phyloP scores from a whole-genome alignment of 2,329 filamentous ascomycete genomes.

The Epichloe scottii region DNA sequence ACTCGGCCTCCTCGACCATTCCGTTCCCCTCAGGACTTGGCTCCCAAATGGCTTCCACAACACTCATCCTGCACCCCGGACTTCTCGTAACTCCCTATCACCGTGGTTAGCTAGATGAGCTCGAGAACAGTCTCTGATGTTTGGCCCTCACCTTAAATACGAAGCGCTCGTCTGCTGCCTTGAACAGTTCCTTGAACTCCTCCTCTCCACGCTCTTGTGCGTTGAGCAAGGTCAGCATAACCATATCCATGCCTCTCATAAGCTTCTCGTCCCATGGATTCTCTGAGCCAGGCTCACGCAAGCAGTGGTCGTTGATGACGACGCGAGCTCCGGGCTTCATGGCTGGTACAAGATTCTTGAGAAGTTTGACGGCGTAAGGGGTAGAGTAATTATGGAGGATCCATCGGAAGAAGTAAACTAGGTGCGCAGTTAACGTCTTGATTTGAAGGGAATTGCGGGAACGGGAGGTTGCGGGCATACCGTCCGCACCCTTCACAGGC shows the following conservation, averaged over 20 bases:
- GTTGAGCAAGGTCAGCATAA: conserved; percentile 40
- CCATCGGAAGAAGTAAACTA: conserved; percentile 45
- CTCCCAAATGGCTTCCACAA: conserved; percentile 36
- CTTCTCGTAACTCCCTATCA: conserved; percentile 26
- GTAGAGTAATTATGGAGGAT: conserved; percentile 52
- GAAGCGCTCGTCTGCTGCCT: conserved; percentile 28
- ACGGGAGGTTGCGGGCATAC: conserved; percentile 15
- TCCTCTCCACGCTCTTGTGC: conserved; percentile 35
- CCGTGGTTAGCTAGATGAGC: neutral
- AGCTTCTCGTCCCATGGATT: conserved; percentile 33
- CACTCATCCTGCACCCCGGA: conserved; percentile 32
- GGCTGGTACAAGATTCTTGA: conserved; percentile 38
- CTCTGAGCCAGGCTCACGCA: conserved; percentile 26
- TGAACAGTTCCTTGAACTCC: conserved; percentile 34
- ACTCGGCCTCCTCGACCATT: neutral
- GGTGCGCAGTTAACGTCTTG: neutral
- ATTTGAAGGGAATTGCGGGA: no score
- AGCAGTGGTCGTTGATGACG: conserved; percentile 32
- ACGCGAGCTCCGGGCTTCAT: conserved; percentile 41
- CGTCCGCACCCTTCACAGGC: conserved; percentile 38
- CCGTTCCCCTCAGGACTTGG: conserved; percentile 5
- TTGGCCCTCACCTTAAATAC: conserved; percentile 24
- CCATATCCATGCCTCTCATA: conserved; percentile 36
- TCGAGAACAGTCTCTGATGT: neutral
- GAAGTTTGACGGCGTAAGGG: conserved; percentile 34